These are phyloP conservation scores for Alternaria arbusti DNA, from an alignment of 2,329 filamentous ascomycete genomes.

Conservation along the genomic window DNA sequence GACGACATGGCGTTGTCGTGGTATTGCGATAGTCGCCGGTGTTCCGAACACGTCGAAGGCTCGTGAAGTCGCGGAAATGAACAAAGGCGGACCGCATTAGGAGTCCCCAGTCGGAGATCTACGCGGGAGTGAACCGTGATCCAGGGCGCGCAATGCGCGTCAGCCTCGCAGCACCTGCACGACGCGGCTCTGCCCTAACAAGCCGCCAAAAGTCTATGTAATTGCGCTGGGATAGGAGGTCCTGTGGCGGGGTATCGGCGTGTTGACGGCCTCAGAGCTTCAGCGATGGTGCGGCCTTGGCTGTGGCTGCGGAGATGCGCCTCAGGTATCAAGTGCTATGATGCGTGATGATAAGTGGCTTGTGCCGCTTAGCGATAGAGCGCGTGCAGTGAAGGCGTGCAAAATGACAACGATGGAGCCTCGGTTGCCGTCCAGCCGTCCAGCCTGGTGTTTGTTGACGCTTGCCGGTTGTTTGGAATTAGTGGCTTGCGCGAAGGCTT, in stretches of 20 bases:
- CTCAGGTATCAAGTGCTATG: slow-evolving; percentile 5
- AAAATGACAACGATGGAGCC: not conserved
- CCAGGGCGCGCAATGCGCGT: slow-evolving; percentile 15
- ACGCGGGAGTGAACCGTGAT: slow-evolving; percentile 8
- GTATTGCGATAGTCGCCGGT: slow-evolving; percentile 6
- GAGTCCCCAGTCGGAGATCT: slow-evolving; percentile 19
- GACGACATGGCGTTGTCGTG: slow-evolving; percentile 45
- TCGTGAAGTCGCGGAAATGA: slow-evolving; percentile 9
- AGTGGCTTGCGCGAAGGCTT: slow-evolving; percentile 1
- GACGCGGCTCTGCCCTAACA: slow-evolving; percentile 1
- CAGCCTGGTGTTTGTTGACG: slow-evolving; percentile 19
- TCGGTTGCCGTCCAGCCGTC: not conserved
- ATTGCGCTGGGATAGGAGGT: not conserved
- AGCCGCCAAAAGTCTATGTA: not conserved
- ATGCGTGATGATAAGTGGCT: slow-evolving; percentile 11
- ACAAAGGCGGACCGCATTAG: slow-evolving; percentile 15
- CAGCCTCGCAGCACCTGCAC: slow-evolving; percentile 7
- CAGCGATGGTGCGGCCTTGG: slow-evolving; percentile 27
- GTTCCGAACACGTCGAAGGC: slow-evolving; percentile 8
- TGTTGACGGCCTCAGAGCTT: slow-evolving; percentile 11
- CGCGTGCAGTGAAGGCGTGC: slow-evolving; percentile 5
- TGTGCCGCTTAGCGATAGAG: slow-evolving; percentile 21
- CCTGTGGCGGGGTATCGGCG: slow-evolving; percentile 11
- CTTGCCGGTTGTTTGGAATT: slow-evolving; percentile 6
- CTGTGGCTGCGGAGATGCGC: slow-evolving; percentile 27